Evolutionary conservation across 306 rosid genomes (phyloP).

Genomic region (Mimosa bimucronata): DNA sequence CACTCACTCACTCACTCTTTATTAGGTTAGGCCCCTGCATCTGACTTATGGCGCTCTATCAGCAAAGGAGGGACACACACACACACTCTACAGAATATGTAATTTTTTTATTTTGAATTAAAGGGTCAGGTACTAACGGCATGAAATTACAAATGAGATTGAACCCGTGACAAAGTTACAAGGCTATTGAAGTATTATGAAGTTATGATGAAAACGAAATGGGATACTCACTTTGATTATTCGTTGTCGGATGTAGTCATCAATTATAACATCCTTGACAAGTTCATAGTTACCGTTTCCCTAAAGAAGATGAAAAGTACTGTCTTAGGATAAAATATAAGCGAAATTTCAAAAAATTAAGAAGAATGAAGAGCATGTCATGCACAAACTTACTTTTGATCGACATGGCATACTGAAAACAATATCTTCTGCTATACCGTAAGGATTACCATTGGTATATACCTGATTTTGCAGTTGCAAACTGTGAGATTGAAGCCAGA

Average conservation of each 20-base stretch:
- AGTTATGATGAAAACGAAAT: background rate
- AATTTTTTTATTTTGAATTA: too few relatives aligned
- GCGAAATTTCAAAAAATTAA: background rate
- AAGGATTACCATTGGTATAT: constrained; percentile 85
- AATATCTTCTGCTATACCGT: constrained; percentile 88
- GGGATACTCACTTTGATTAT: constrained; percentile 58
- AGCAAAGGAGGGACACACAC: too few relatives aligned
- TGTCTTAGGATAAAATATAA: background rate
- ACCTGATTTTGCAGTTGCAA: constrained; percentile 54
- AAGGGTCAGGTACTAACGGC: too few relatives aligned
- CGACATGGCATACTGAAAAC: constrained; percentile 98
- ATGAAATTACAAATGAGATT: too few relatives aligned
- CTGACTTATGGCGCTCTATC: too few relatives aligned
- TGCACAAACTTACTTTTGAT: constrained; percentile 66
- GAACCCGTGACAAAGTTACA: too few relatives aligned
- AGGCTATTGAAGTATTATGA: background rate
- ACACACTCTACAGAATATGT: too few relatives aligned
- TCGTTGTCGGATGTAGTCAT: constrained; percentile 76
- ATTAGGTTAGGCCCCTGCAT: too few relatives aligned
- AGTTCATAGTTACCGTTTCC: constrained; percentile 97
- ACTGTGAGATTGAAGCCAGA: constrained; percentile 29
- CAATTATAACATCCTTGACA: constrained; percentile 74
- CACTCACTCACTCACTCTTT: too few relatives aligned
- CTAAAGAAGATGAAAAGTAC: constrained; percentile 40
- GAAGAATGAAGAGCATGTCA: constrained; percentile 25